Base-by-base conservation (phyloP, 202 grass and related monocot genomes). In the Schoenoplectus triqueter region DNA sequence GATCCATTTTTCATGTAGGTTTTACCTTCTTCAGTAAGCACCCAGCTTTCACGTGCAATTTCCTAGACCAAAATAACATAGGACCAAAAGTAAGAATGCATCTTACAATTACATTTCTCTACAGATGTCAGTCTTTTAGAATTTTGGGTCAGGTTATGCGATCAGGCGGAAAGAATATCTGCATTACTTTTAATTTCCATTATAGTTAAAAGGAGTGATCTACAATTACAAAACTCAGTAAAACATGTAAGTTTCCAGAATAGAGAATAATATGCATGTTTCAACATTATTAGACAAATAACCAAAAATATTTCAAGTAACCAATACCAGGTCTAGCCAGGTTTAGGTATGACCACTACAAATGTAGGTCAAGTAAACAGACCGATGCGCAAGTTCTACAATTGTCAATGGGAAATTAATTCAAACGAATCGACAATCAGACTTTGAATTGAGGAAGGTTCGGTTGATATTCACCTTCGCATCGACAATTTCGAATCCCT, bases 401-500 rank as follows among this genome's bases (percentile, higher is more conserved):
- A 31, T n/a, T 46, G 44, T 46, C 41, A 70, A n/a, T 45, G 15
- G 64, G 41, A 5, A 46, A 70, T 45, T 40, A 55, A 31, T 10
- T 56, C 73, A 79, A 45, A 21, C 18, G 17, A 82, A 82, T 15
- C 19, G 40, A 1, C 47, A 70, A 69, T 83, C 46, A 44, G 64
- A 55, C 39, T 46, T 59, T 0, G 2, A 45, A 79, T 44, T 18
- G 15, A 4, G 14, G 1, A 61, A 79, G 39, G 56, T 45, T 21
- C 1, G 40, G 39, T 44, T 79, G 15, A 56, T 61, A 74, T 50
- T 69, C 54, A 83, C 81, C 81, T 69, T 65, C 1, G 81, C 81
- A 42, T 95, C 87, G 14, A 98, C 87, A 85, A 98, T 95, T 80
- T 87, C 82, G 84, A 98, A 94, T 40, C 93, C 93, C 47, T 82